Evolutionary conservation across 1,284 basidiomycete species (phyloP).

Genomic region (Microbotryum violaceum): DNA sequence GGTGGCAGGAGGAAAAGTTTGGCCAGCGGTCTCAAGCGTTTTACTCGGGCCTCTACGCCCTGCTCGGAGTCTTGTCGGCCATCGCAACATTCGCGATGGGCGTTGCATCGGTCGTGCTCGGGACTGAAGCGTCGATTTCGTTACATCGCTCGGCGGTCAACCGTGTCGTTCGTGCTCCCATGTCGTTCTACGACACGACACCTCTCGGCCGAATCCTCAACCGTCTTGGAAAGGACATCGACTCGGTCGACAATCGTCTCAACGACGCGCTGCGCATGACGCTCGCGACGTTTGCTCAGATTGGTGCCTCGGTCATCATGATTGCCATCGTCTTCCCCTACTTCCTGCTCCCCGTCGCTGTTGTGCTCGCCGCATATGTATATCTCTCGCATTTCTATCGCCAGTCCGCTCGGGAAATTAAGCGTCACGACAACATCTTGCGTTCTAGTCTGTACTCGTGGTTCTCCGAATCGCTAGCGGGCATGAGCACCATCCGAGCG

Average conservation of each 20-base stretch:
- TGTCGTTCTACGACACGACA: slow-evolving; percentile 61
- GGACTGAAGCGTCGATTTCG: slow-evolving; percentile 28
- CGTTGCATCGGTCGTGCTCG: slow-evolving; percentile 21
- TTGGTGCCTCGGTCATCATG: slow-evolving; percentile 56
- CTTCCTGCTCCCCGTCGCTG: slow-evolving; percentile 48
- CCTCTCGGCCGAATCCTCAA: slow-evolving; percentile 58
- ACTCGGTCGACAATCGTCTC: slow-evolving; percentile 51
- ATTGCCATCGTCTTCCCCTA: slow-evolving; percentile 54
- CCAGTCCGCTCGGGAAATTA: slow-evolving; percentile 61
- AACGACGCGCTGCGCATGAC: slow-evolving; percentile 20
- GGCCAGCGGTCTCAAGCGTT: slow-evolving; percentile 42
- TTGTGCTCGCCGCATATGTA: slow-evolving; percentile 47
- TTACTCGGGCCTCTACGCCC: slow-evolving; percentile 65
- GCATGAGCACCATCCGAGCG: slow-evolving; percentile 61
- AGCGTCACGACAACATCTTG: slow-evolving; percentile 48
- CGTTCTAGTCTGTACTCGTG: slow-evolving; percentile 36
- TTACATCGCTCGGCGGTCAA: slow-evolving; percentile 50
- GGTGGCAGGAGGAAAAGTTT: slow-evolving; percentile 27
- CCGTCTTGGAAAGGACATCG: slow-evolving; percentile 38
- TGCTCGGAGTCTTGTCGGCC: slow-evolving; percentile 50
- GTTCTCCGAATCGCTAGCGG: slow-evolving; percentile 48
- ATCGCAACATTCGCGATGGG: slow-evolving; percentile 54
- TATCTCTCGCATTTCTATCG: slow-evolving; percentile 58
- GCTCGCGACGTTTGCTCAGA: slow-evolving; percentile 36
- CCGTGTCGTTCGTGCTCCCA: slow-evolving; percentile 54